These are phyloP conservation scores for Leishmania lainsoni DNA, from an alignment of 208 protist genomes.

Conservation along the genomic window DNA sequence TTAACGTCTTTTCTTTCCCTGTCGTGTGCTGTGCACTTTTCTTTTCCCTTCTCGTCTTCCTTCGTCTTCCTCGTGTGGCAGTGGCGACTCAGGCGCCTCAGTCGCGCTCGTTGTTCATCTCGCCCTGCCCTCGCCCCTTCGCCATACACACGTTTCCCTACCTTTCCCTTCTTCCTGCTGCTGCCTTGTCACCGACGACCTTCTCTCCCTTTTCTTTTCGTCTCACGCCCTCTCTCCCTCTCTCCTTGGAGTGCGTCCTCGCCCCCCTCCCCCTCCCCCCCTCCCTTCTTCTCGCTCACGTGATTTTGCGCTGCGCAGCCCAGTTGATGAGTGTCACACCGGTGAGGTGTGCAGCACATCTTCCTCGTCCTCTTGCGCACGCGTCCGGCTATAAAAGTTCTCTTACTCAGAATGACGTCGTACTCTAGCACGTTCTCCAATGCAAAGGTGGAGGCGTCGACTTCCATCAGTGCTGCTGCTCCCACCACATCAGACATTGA, in stretches of 20 bases:
- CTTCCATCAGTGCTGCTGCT: background rate
- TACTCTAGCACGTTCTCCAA: constrained; percentile 17
- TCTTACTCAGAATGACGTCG: constrained; percentile 3
- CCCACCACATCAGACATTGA: background rate
- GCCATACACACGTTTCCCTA: background rate
- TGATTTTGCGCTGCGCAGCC: background rate
- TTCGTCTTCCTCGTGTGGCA: background rate
- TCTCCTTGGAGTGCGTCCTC: background rate
- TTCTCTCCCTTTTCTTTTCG: background rate
- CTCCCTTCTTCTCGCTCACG: background rate
- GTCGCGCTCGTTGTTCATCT: background rate
- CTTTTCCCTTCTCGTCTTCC: background rate
- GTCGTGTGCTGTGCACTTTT: background rate
- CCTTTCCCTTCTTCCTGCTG: background rate
- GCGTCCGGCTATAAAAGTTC: background rate
- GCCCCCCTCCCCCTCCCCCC: background rate
- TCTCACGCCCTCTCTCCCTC: background rate
- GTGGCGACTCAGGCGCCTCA: background rate
- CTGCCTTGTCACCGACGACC: background rate
- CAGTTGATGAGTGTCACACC: too few species aligned
- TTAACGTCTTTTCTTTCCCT: background rate
- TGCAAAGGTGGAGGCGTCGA: background rate
- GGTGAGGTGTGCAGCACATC: background rate
- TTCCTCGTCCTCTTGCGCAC: background rate
- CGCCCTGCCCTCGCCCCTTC: too few species aligned